A percentile compares a stretch with the other conserved stretches of the same genome.
Evolutionary conservation across 768 basidiomycete genomes (phyloP).

Genomic region (Macrocybe gigantea): DNA sequence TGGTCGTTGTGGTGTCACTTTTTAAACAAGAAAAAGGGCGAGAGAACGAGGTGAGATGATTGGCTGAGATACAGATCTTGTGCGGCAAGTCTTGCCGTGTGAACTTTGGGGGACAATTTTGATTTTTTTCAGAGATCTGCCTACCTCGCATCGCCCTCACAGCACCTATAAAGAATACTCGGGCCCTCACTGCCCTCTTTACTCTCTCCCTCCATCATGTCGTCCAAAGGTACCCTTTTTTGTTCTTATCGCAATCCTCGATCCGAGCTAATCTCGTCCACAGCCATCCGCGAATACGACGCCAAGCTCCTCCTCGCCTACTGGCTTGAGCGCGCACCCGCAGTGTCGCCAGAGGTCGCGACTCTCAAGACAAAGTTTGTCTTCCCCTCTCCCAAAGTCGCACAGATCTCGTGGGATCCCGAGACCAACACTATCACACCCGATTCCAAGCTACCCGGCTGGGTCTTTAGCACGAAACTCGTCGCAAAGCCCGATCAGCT

Average conservation of each 20-base stretch:
- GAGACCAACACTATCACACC: slow-evolving; percentile 51
- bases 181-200: slow-evolving; percentile 12
- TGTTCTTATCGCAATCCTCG: background rate
- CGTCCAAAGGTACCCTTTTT: slow-evolving; percentile 33
- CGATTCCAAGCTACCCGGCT: slow-evolving; percentile 56
- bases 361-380: slow-evolving; percentile 51
- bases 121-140: slow-evolving; percentile 10
- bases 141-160: slow-evolving; percentile 3
- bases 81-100: slow-evolving; percentile 8
- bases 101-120: slow-evolving; percentile 15
- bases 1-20: no score
- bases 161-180: slow-evolving; percentile 8
- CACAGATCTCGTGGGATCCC: slow-evolving; percentile 84
- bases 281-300: slow-evolving; percentile 92
- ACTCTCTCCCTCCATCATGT: slow-evolving; percentile 27
- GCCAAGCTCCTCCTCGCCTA: slow-evolving; percentile 97
- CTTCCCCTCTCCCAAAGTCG: slow-evolving; percentile 69
- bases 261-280: background rate
- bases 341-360: slow-evolving; percentile 56
- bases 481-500: slow-evolving; percentile 97
- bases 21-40: no score
- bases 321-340: slow-evolving; percentile 90
- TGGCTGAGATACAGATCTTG: no score
- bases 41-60: no score
- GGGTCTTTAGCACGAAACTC: slow-evolving; percentile 83